Base-by-base conservation (phyloP, 2,329 filamentous ascomycete species). In the Fusarium sublunatum region DNA sequence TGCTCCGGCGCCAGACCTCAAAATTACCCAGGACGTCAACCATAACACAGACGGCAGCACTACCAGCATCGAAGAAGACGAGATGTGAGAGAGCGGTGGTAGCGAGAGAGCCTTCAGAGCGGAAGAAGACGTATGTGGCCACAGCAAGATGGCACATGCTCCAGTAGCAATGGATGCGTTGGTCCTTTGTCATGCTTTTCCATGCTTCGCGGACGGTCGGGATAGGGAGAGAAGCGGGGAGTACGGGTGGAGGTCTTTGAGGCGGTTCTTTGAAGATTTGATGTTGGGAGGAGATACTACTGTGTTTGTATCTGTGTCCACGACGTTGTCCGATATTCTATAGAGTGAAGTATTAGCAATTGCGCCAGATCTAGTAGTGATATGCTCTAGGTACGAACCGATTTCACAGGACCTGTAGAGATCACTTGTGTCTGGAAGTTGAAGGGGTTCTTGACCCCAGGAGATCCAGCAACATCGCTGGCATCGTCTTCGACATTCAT, bases 281-380 rank as follows among this genome's bases (percentile, higher is more conserved):
- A 75, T 98, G 93, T 70, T 89, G 87, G 7, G 87, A 80, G 19
- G 92, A 96, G 54, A 99, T 90, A 74, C 92, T 96, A 75, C 91
- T 96, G 80, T 98, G 94, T 75, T 97, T 97, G 83, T 99, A 99
- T 75, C 95, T 93, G 81, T 99, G 95, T 62, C 95, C 95, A 60
- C 94, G 90, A 66, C 95, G 88, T 77, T 97, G 92, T 64, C 93
- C 93, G 64, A 97, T 87, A 69, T 92, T 94, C 89, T 96, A 50
- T 46, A 25, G 24, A 34, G 42, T 22, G 28, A 41, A n/a, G 12
- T 12, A 8, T 67, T 47, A 67, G 58, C 41, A 42, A 7, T 15
- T 57, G 39, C 11, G 32, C 8, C 22, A 28, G 19, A 22, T n/a
- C 13, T 19, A 15, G 12, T n/a, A 28, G 24, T 10, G 24, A 25